A percentile compares a stretch with the other conserved stretches of the same genome.
Conservation (phyloP, 306 rosid genomes). For the Gastrolobium bilobum region DNA sequence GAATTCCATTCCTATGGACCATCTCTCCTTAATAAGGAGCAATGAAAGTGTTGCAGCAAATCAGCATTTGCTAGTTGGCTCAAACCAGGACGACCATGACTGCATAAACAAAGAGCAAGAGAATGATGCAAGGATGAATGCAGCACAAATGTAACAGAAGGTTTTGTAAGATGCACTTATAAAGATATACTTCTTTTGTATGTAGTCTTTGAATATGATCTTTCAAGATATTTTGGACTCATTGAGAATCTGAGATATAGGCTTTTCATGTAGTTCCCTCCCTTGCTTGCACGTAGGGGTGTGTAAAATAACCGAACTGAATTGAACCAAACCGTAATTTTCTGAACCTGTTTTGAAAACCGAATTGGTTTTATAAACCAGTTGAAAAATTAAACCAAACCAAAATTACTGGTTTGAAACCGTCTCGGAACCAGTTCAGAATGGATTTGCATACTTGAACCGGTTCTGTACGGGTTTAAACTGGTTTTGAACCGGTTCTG, state of each 20-base stretch:
- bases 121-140: slow-evolving; percentile 49
- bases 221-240: slow-evolving; percentile 6
- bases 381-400: too few relatives aligned
- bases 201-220: slow-evolving; percentile 30
- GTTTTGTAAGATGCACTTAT: slow-evolving; percentile 42
- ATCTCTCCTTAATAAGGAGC: slow-evolving; percentile 56
- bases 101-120: slow-evolving; percentile 55
- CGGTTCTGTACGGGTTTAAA: too few relatives aligned
- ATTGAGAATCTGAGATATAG: neutral
- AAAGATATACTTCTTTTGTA: neutral
- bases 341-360: too few relatives aligned
- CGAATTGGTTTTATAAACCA: too few relatives aligned
- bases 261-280: neutral
- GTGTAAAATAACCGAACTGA: too few relatives aligned
- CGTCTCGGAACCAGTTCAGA: too few relatives aligned
- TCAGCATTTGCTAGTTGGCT: slow-evolving; percentile 55
- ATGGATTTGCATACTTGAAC: too few relatives aligned
- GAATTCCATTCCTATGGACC: slow-evolving; percentile 67
- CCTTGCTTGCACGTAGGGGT: neutral
- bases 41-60: slow-evolving; percentile 42
- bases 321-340: too few relatives aligned
- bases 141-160: slow-evolving; percentile 56
- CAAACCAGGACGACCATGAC: slow-evolving; percentile 57
- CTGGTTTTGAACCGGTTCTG: too few relatives aligned
- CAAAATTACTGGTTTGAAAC: too few relatives aligned